Conservation (phyloP, 257 asterid species). For the Dorcoceras hygrometricum region DNA sequence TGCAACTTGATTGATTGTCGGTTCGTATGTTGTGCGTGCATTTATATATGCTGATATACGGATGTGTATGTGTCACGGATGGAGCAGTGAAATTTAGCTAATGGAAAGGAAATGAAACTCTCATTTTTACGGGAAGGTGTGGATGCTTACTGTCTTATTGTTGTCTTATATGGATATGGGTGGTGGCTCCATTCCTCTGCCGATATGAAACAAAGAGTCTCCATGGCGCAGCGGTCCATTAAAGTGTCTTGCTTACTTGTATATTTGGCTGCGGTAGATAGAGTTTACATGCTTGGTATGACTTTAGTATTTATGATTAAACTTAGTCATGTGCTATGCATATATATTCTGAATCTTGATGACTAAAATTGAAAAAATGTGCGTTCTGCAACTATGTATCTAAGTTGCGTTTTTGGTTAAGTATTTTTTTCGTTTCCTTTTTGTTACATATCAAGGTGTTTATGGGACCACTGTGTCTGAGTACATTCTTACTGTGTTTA, state of each 20-base stretch:
- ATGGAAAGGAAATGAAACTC: not conserved
- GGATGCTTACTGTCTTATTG: constrained; percentile 14
- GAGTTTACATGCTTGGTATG: not conserved
- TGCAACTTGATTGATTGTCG: not conserved
- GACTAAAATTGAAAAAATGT: not conserved
- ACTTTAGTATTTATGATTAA: not conserved
- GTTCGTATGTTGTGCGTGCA: not conserved
- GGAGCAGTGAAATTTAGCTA: not conserved
- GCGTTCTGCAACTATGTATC: not conserved
- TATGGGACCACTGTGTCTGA: constrained; percentile 2
- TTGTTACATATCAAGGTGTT: not conserved
- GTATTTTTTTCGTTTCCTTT: not conserved
- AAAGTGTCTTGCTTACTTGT: constrained; percentile 2
- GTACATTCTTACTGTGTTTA: constrained; percentile 15
- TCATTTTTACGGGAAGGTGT: not conserved
- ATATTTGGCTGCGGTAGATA: constrained; percentile 1
- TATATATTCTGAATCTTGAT: not conserved
- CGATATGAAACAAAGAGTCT: constrained; percentile 19
- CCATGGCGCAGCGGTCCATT: constrained; percentile 16
- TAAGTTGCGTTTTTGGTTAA: not conserved
- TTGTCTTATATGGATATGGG: constrained; percentile 14
- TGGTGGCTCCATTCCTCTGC: constrained; percentile 24
- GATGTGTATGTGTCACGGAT: not conserved
- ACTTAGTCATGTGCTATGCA: not conserved
- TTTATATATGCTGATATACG: not conserved